Percentiles rank a stretch among this genome's conserved stretches.
Conservation (phyloP, 2,329 filamentous ascomycete species). For the Phyllosticta citribraziliensis region DNA sequence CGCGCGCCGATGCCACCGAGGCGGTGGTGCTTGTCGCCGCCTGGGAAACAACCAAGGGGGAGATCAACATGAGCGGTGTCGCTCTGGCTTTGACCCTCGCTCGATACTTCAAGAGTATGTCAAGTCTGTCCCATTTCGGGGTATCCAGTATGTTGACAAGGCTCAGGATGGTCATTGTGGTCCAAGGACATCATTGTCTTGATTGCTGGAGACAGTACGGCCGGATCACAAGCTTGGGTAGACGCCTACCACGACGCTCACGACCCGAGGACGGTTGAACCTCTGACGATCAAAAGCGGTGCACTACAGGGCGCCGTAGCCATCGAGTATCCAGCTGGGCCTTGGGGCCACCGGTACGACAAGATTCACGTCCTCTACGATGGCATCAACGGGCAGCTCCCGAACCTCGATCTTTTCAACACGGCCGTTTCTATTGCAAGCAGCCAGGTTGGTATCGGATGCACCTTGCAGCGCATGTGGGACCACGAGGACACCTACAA, state of each 20-base stretch:
- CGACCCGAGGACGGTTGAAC: conserved; percentile 56
- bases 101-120: conserved; percentile 79
- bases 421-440: conserved; percentile 79
- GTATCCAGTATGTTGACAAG: background rate
- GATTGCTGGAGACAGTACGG: conserved; percentile 77
- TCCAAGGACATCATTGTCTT: conserved; percentile 97
- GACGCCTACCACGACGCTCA: conserved; percentile 95
- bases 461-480: conserved; percentile 79
- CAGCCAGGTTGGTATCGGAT: conserved; percentile 83
- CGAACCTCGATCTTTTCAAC: conserved; percentile 93
- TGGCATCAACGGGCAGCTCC: conserved; percentile 87
- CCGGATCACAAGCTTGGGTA: conserved; percentile 91
- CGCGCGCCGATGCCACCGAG: conserved; percentile 90
- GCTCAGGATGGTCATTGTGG: conserved; percentile 82
- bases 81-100: conserved; percentile 77
- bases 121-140: background rate
- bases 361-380: conserved; percentile 89
- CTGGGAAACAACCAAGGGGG: conserved; percentile 71
- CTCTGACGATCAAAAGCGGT: conserved; percentile 81
- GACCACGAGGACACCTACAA: conserved; percentile 65
- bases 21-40: conserved; percentile 87
- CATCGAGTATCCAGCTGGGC: conserved; percentile 69
- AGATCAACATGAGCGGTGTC: conserved; percentile 78
- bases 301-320: conserved; percentile 86
- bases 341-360: conserved; percentile 70